These are phyloP conservation scores for Atkinsonella hypoxylon DNA, from an alignment of 2,329 filamentous ascomycete genomes.

Conservation along the genomic window DNA sequence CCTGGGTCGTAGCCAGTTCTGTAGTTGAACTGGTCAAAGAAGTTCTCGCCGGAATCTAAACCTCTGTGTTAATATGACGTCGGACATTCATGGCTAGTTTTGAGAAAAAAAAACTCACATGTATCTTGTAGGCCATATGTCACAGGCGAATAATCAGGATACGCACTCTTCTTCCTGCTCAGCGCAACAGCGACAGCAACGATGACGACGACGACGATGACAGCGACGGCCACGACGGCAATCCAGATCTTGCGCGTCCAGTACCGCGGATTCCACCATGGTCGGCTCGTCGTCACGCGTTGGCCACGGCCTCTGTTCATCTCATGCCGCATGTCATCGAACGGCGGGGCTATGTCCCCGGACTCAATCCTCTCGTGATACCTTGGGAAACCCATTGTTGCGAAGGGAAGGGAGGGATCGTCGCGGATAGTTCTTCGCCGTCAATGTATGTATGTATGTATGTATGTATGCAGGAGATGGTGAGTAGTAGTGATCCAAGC, in stretches of 20 bases:
- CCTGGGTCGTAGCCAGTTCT: constrained; percentile 37
- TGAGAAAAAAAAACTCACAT: constrained; percentile 27
- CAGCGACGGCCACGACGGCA: constrained; percentile 22
- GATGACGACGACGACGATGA: constrained; percentile 36
- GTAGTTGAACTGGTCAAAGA: constrained; percentile 46
- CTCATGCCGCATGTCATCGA: constrained; percentile 18
- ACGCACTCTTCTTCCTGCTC: constrained; percentile 24
- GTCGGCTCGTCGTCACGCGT: constrained; percentile 15
- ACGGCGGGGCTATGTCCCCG: constrained; percentile 14
- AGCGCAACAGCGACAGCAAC: constrained; percentile 32
- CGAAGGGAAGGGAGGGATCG: neutral
- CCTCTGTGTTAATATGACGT: neutral
- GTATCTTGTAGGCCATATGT: constrained; percentile 36
- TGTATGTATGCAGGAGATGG: no score
- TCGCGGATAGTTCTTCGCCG: neutral
- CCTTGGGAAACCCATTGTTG: neutral
- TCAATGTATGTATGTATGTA: neutral
- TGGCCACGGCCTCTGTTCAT: constrained; percentile 10
- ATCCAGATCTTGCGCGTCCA: constrained; percentile 44
- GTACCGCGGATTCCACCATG: constrained; percentile 34
- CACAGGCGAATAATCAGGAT: constrained; percentile 36
- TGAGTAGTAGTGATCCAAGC: neutral
- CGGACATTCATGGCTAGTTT: neutral
- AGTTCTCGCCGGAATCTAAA: constrained; percentile 34
- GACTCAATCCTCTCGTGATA: constrained; percentile 10